Evolutionary conservation across 2,329 filamentous ascomycete genomes (phyloP).

Genomic region (Chlorencoelia australis): DNA sequence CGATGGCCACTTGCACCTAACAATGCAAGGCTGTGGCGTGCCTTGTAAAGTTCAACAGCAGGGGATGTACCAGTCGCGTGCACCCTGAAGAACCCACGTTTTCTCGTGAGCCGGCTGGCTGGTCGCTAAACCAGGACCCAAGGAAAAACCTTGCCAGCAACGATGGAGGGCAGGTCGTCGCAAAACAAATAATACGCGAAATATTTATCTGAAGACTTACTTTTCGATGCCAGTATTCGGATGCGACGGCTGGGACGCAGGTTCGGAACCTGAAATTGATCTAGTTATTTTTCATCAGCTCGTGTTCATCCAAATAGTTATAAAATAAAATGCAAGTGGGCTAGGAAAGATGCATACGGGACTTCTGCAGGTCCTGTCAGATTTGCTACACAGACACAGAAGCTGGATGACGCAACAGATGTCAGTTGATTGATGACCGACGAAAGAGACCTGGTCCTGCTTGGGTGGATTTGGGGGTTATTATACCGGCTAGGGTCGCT

Average conservation of each 20-base stretch:
- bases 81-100: slow-evolving; percentile 16
- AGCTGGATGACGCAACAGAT: slow-evolving; percentile 16
- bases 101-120: too few relatives aligned
- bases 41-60: slow-evolving; percentile 7
- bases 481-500: slow-evolving; percentile 26
- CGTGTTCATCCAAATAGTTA: too few relatives aligned
- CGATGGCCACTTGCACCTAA: slow-evolving; percentile 1
- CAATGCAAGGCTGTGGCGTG: slow-evolving; percentile 13
- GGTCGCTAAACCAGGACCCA: slow-evolving; percentile 11
- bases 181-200: too few relatives aligned
- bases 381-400: slow-evolving; percentile 13
- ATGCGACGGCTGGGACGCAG: too few relatives aligned
- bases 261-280: too few relatives aligned
- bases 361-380: slow-evolving; percentile 8
- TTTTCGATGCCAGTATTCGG: too few relatives aligned
- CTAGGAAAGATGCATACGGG: slow-evolving; percentile 19
- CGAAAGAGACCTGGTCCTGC: slow-evolving; percentile 19
- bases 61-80: slow-evolving; percentile 11
- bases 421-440: slow-evolving; percentile 14
- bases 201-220: too few relatives aligned
- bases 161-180: too few relatives aligned
- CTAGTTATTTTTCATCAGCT: too few relatives aligned
- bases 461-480: slow-evolving; percentile 22
- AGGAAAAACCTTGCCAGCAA: too few relatives aligned
- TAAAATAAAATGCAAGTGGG: too few relatives aligned